These are phyloP conservation scores for Metarhizium robertsii DNA, from an alignment of 2,329 filamentous ascomycete genomes.

Conservation along the genomic window DNA sequence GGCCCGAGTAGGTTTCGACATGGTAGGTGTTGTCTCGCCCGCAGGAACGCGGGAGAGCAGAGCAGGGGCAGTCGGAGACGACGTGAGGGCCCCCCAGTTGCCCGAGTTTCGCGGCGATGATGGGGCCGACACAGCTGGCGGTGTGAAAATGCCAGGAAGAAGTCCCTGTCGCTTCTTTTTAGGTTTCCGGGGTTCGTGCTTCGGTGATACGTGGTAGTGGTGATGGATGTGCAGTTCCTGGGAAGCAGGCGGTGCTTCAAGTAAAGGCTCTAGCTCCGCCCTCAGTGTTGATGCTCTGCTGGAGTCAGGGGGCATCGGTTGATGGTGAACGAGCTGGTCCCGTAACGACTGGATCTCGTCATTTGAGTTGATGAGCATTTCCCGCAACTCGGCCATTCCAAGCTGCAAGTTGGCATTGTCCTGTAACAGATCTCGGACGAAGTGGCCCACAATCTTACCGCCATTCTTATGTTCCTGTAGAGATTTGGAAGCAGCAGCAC, in stretches of 20 bases:
- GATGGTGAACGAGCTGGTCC: constrained; percentile 72
- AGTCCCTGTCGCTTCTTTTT: constrained; percentile 66
- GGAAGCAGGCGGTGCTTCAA: constrained; percentile 30
- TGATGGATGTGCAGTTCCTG: constrained; percentile 89
- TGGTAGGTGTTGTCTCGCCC: constrained; percentile 41
- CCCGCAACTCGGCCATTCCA: constrained; percentile 81
- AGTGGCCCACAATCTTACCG: constrained; percentile 77
- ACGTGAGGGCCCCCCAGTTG: constrained; percentile 27
- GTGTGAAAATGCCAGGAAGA: constrained; percentile 52
- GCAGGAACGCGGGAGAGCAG: constrained; percentile 30
- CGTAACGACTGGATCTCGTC: constrained; percentile 84
- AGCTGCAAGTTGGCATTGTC: constrained; percentile 93
- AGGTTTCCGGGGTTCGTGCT: constrained; percentile 50
- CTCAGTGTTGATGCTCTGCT: constrained; percentile 48
- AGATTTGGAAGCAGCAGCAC: constrained; percentile 63
- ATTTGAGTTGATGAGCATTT: constrained; percentile 85
- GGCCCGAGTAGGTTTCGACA: constrained; percentile 36
- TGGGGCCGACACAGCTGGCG: constrained; percentile 28
- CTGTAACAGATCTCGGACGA: constrained; percentile 88
- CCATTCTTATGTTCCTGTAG: constrained; percentile 49
- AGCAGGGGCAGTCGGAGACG: constrained; percentile 28
- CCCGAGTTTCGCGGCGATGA: constrained; percentile 29
- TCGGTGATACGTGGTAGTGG: constrained; percentile 70
- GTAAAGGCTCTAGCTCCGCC: constrained; percentile 57
- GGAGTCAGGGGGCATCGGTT: constrained; percentile 44